Evolutionary conservation across 257 asterid species (phyloP).

Genomic region (Nicotiana tomentosiformis): DNA sequence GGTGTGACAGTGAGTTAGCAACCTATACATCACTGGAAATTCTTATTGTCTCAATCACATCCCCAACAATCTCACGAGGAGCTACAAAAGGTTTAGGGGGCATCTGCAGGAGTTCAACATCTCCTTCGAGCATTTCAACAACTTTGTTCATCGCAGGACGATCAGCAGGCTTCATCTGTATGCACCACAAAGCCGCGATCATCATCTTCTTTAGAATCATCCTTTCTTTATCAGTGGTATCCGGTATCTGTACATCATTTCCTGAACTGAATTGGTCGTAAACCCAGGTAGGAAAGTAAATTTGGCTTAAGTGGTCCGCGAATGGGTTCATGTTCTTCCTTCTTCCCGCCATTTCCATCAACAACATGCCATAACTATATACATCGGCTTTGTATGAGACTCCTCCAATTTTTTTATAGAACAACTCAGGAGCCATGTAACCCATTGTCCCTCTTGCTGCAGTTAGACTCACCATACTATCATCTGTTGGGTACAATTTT

Average conservation of each 20-base stretch:
- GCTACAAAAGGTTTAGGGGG: slow-evolving; percentile 34
- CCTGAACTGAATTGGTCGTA: slow-evolving; percentile 31
- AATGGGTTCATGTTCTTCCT: slow-evolving; percentile 22
- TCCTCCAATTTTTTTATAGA: slow-evolving; percentile 32
- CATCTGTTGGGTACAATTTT: slow-evolving; percentile 20
- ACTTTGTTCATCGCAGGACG: slow-evolving; percentile 40
- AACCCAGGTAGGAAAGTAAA: slow-evolving; percentile 46
- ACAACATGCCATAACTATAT: slow-evolving; percentile 51
- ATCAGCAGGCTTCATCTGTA: slow-evolving; percentile 33
- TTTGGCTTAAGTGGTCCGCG: slow-evolving; percentile 13
- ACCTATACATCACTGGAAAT: background rate
- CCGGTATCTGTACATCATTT: slow-evolving; percentile 20
- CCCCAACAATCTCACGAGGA: slow-evolving; percentile 12
- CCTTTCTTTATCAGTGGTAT: slow-evolving; percentile 24
- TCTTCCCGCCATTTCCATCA: slow-evolving; percentile 42
- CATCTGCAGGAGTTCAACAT: slow-evolving; percentile 20
- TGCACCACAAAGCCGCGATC: slow-evolving; percentile 41
- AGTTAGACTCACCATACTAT: slow-evolving; percentile 16
- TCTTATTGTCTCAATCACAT: background rate
- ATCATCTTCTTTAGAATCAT: slow-evolving; percentile 41
- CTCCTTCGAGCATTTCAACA: slow-evolving; percentile 43
- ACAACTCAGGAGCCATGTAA: slow-evolving; percentile 35
- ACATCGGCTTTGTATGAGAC: slow-evolving; percentile 42
- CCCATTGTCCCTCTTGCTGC: slow-evolving; percentile 34
- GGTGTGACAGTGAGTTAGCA: background rate